Evolutionary conservation across 331 rosid genomes (phyloP).

Genomic region (Rhamnella rubrinervis): DNA sequence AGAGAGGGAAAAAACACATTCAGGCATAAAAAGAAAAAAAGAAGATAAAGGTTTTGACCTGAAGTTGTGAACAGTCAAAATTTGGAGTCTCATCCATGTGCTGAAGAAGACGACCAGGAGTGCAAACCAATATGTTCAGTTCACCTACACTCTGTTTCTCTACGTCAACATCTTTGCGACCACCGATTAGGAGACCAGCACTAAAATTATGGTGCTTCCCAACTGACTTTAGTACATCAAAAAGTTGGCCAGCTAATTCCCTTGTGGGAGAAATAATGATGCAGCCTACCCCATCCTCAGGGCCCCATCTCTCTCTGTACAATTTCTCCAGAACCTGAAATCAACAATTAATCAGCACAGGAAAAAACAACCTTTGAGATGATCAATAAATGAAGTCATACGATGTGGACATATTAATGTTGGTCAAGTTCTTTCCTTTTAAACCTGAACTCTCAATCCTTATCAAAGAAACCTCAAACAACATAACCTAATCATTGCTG

Average conservation of each 20-base stretch:
- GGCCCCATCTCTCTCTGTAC: slow-evolving; percentile 75
- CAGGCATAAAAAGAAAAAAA: background rate
- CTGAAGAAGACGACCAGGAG: slow-evolving; percentile 90
- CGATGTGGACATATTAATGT: too few relatives aligned
- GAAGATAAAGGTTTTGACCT: slow-evolving; percentile 43
- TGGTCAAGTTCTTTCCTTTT: too few relatives aligned
- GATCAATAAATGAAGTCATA: background rate
- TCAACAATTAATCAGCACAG: slow-evolving; percentile 1
- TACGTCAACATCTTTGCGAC: slow-evolving; percentile 63
- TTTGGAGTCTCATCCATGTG: slow-evolving; percentile 97
- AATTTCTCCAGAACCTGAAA: slow-evolving; percentile 83
- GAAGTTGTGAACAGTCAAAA: slow-evolving; percentile 84
- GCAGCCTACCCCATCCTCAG: slow-evolving; percentile 86
- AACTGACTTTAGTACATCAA: slow-evolving; percentile 63
- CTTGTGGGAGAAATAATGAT: slow-evolving; percentile 88
- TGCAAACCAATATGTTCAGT: slow-evolving; percentile 83
- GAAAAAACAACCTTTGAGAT: background rate
- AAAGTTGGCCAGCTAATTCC: slow-evolving; percentile 80
- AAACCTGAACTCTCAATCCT: too few relatives aligned
- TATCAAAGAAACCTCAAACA: too few relatives aligned
- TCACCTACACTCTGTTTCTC: slow-evolving; percentile 74
- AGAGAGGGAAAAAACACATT: too few relatives aligned
- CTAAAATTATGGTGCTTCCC: slow-evolving; percentile 80
- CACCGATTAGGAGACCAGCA: slow-evolving; percentile 95
- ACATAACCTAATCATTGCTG: too few relatives aligned